Conservation (phyloP, 768 basidiomycete species). For the Agaricus sinodeliciosus region DNA sequence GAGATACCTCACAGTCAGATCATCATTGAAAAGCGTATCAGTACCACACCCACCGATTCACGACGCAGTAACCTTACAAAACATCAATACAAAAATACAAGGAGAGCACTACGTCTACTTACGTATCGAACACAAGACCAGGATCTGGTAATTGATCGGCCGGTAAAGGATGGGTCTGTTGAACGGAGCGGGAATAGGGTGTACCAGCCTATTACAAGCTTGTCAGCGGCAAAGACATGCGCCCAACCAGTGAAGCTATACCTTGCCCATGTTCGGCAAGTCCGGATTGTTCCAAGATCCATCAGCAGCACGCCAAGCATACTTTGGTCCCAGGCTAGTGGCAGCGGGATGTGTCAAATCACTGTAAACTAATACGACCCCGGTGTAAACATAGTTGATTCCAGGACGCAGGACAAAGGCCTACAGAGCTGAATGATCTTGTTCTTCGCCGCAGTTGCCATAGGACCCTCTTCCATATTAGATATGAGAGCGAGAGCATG, state of each 20-base stretch:
- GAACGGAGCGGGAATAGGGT: conserved; percentile 81
- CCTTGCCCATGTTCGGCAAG: conserved; percentile 65
- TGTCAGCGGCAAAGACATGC: background rate
- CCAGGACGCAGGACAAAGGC: conserved; percentile 18
- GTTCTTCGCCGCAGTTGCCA: conserved; percentile 32
- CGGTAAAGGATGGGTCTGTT: conserved; percentile 59
- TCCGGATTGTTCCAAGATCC: conserved; percentile 72
- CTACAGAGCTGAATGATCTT: conserved; percentile 51
- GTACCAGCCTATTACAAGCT: conserved; percentile 42
- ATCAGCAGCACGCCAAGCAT: conserved; percentile 68
- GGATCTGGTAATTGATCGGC: conserved; percentile 69
- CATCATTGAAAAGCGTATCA: background rate
- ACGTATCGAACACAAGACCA: conserved; percentile 75
- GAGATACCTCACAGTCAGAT: conserved; percentile 8
- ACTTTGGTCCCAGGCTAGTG: conserved; percentile 56
- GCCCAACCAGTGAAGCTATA: conserved; percentile 8
- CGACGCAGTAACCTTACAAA: conserved; percentile 50
- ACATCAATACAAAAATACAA: background rate
- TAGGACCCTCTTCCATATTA: conserved; percentile 41
- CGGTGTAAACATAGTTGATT: background rate
- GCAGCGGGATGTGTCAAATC: conserved; percentile 77
- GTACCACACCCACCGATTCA: conserved; percentile 42
- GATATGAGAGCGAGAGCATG: conserved; percentile 60
- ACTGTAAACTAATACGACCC: conserved; percentile 52
- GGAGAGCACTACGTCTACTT: conserved; percentile 15